Evolutionary conservation across 1,139 yeast genomes (phyloP).

Genomic region (Trichomonascaceae sp.): DNA sequence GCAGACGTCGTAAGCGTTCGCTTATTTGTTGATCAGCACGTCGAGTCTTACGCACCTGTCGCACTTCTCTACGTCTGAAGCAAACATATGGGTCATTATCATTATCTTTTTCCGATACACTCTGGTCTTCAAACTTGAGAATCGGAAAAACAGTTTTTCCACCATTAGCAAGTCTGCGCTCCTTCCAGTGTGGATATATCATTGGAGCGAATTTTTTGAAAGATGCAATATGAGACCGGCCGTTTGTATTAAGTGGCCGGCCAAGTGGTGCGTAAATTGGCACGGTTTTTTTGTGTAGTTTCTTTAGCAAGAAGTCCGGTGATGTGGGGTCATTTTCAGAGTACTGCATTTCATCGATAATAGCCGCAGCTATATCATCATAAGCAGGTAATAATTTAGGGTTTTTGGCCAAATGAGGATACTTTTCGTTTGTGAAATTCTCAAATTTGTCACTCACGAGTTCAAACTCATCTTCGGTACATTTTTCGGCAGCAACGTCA

Average conservation of each 20-base stretch:
- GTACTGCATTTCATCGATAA: constrained; percentile 18
- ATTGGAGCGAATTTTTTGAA: constrained; percentile 59
- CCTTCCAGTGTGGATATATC: constrained; percentile 78
- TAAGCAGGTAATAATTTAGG: constrained; percentile 68
- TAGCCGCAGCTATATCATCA: constrained; percentile 49
- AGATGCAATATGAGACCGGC: constrained; percentile 47
- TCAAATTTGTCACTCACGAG: constrained; percentile 70
- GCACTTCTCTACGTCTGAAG: constrained; percentile 90
- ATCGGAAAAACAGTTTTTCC: constrained; percentile 72
- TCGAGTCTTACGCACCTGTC: constrained; percentile 94
- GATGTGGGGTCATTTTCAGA: constrained; percentile 32
- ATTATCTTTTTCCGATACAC: constrained; percentile 67
- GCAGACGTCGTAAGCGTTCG: constrained; percentile 70
- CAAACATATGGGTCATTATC: constrained; percentile 94
- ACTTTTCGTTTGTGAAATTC: constrained; percentile 65
- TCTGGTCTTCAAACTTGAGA: constrained; percentile 67
- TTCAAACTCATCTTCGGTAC: constrained; percentile 76
- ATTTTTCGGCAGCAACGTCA: constrained; percentile 18
- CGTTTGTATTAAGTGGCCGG: constrained; percentile 12
- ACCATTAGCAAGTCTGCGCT: constrained; percentile 53
- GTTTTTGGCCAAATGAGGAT: constrained; percentile 83
- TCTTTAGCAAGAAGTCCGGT: constrained; percentile 29
- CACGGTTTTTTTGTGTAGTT: constrained; percentile 13
- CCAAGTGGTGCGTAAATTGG: constrained; percentile 11
- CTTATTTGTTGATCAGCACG: constrained; percentile 89